Evolutionary conservation across 2,329 filamentous ascomycete genomes (phyloP).

Genomic region (Fusarium nurragi): DNA sequence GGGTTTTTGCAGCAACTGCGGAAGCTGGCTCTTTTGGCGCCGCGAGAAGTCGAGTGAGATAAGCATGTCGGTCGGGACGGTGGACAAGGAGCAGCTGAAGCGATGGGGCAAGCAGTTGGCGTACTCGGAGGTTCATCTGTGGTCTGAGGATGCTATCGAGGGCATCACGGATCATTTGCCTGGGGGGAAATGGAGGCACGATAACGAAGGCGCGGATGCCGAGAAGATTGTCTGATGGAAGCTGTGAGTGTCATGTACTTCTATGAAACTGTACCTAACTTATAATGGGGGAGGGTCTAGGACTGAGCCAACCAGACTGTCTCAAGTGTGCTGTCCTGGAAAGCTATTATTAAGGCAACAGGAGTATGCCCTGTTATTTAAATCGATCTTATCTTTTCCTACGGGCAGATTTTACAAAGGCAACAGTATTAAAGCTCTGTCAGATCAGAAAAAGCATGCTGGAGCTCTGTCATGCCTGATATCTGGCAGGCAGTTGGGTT

Average conservation of each 20-base stretch:
- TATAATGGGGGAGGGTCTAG: no score
- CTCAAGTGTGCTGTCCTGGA: no score
- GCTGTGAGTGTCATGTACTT: not conserved
- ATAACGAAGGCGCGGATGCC: conserved; percentile 37
- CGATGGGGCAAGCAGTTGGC: conserved; percentile 54
- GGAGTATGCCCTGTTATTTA: no score
- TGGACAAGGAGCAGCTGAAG: conserved; percentile 56
- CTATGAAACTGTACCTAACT: conserved; percentile 7
- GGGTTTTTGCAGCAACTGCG: conserved; percentile 60
- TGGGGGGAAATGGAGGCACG: conserved; percentile 39
- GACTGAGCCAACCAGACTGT: no score
- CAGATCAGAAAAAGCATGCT: no score
- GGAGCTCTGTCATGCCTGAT: no score
- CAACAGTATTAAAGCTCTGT: no score
- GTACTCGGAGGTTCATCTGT: conserved; percentile 52
- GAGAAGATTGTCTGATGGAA: conserved; percentile 22
- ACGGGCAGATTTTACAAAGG: no score
- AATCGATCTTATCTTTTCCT: no score
- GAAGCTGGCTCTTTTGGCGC: conserved; percentile 60
- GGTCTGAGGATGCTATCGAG: conserved; percentile 56
- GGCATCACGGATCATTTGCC: conserved; percentile 58
- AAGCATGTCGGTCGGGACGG: conserved; percentile 54
- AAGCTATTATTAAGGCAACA: no score
- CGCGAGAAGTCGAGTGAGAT: conserved; percentile 44
- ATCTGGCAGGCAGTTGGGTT: no score